phyloP scores from a whole-genome alignment of 495 filamentous ascomycete species.

The Pyrenopolyporus hunteri region DNA sequence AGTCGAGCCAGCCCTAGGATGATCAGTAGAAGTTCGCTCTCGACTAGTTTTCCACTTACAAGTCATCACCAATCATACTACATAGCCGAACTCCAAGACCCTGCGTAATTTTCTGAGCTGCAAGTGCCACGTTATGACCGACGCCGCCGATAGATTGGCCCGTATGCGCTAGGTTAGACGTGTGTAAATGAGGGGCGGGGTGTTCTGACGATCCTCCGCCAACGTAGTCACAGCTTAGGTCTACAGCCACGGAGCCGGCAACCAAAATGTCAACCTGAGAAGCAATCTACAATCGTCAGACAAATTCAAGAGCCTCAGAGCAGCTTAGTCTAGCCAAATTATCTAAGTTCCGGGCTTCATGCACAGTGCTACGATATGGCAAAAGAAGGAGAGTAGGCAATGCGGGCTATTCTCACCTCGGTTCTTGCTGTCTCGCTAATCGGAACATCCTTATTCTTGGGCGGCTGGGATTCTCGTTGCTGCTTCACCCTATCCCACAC shows the following conservation, averaged over 20 bases:
- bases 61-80: slow-evolving; percentile 77
- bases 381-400: slow-evolving; percentile 4
- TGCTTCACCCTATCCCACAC: slow-evolving; percentile 32
- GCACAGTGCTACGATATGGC: background rate
- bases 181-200: slow-evolving; percentile 65
- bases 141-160: slow-evolving; percentile 89
- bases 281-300: slow-evolving; percentile 32
- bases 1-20: slow-evolving; percentile 65
- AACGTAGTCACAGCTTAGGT: slow-evolving; percentile 81
- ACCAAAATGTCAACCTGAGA: slow-evolving; percentile 71
- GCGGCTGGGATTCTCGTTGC: slow-evolving; percentile 6
- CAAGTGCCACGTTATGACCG: slow-evolving; percentile 87
- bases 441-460: slow-evolving; percentile 10
- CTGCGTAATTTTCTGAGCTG: slow-evolving; percentile 63
- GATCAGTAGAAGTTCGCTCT: background rate
- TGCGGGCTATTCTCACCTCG: slow-evolving; percentile 33
- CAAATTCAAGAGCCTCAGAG: background rate
- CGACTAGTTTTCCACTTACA: slow-evolving; percentile 45
- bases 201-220: slow-evolving; percentile 45
- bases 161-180: slow-evolving; percentile 85
- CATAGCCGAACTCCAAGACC: slow-evolving; percentile 64
- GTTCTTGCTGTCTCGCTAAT: slow-evolving; percentile 19
- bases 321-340: background rate
- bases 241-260: slow-evolving; percentile 86
- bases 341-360: background rate